Base-by-base conservation (phyloP, 306 rosid genomes). In the Adenanthera pavonina region DNA sequence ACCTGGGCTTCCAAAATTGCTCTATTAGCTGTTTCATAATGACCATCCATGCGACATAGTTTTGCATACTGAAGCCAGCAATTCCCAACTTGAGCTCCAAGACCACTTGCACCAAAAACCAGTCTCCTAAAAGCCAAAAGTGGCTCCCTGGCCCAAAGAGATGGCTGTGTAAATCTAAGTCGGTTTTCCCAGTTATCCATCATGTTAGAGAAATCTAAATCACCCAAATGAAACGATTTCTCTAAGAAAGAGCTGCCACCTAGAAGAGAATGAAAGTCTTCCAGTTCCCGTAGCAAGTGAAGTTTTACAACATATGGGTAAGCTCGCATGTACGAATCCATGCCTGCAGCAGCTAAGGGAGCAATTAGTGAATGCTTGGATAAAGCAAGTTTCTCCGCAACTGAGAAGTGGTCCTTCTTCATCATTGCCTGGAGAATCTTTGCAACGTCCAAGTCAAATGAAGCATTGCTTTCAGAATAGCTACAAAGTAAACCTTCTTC, bases 21-120 rank as follows among this genome's bases (percentile, higher is more conserved):
- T 82, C 92, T 90, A 78, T 93, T 95, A 80, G 98, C 97, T 7
- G 98, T 95, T 89, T 95, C 99, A 82, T 87, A 92, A 85, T 93
- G 99, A 86, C 98, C 99, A 83, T 97, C 97, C 86, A 86, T 84
- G 89, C 97, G 98, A 75, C 98, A 93, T 38, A 95, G 85, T 85
- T 95, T 95, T 78, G 99, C 94, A 88, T 95, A 95, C 75, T 95
- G 99, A 89, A 93, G 96, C 98, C 99, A 95, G 89, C 97, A 93
- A 84, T 84, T 81, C 77, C 99, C 97, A 86, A 93, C 98, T 85
- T 93, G 97, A 86, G 98, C 90, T 71, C 90, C 89, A 76, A 89
- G 90, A 83, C 90, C 83, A 88, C 96, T 90, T 69, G 89, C 86
- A 77, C 94, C 86, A 77, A 93, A 95, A 80, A 95, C 94, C 89